Conservation (phyloP, 2,329 filamentous ascomycete genomes). For the Colletotrichum noveboracense region DNA sequence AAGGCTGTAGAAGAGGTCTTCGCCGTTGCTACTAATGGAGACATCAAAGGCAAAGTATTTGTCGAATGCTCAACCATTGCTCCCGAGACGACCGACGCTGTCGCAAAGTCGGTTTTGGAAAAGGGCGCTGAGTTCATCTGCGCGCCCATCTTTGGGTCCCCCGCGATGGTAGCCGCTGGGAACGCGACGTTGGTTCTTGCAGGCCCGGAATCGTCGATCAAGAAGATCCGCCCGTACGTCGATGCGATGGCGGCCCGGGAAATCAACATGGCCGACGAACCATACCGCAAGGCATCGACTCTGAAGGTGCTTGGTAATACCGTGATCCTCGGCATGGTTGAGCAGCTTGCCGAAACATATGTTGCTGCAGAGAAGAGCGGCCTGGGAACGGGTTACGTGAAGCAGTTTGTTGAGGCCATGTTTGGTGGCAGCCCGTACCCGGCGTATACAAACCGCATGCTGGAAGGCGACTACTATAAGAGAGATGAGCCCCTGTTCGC, state of each 20-base stretch:
- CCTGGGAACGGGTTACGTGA: conserved; percentile 71
- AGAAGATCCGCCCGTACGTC: conserved; percentile 72
- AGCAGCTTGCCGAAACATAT: conserved; percentile 79
- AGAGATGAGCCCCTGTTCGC: conserved; percentile 81
- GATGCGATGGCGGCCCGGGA: conserved; percentile 74
- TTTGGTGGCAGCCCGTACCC: conserved; percentile 75
- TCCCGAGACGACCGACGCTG: conserved; percentile 75
- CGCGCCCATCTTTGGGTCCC: conserved; percentile 72
- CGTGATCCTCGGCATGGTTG: conserved; percentile 83
- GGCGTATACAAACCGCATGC: conserved; percentile 78
- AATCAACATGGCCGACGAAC: conserved; percentile 74
- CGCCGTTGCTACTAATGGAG: conserved; percentile 56
- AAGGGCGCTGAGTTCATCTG: conserved; percentile 78
- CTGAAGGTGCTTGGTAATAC: conserved; percentile 88
- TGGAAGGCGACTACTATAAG: conserved; percentile 76
- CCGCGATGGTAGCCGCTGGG: conserved; percentile 73
- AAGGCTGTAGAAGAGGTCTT: conserved; percentile 70
- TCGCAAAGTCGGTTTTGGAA: conserved; percentile 62
- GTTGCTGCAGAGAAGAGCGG: conserved; percentile 82
- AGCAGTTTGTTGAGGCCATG: conserved; percentile 74
- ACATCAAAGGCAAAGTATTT: conserved; percentile 75
- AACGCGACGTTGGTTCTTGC: conserved; percentile 77
- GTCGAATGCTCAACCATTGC: conserved; percentile 90
- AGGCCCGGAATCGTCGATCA: conserved; percentile 64
- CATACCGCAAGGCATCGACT: conserved; percentile 70